These are phyloP conservation scores for Erysimum cheiri DNA, from an alignment of 441 rosid species.

Conservation along the genomic window DNA sequence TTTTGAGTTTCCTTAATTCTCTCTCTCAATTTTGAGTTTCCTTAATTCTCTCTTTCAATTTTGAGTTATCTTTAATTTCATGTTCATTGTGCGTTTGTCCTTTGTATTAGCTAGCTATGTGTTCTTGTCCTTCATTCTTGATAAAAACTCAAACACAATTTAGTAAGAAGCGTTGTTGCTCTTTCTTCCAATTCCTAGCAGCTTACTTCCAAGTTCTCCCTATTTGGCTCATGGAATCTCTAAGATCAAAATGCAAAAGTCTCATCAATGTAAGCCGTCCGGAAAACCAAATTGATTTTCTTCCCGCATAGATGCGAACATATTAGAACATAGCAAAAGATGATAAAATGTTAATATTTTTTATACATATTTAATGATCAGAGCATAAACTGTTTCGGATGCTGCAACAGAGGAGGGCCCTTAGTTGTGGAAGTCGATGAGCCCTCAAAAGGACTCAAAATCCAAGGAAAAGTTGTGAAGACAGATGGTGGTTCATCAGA, in stretches of 20 bases:
- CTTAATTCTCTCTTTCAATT: not conserved
- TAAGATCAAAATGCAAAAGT: constrained; percentile 34
- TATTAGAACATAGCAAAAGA: constrained; percentile 8
- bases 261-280: constrained; percentile 28
- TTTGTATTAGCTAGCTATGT: constrained; percentile 23
- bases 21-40: not conserved
- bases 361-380: constrained; percentile 16
- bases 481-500: constrained; percentile 53
- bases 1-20: constrained; percentile 1
- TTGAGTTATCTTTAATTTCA: not conserved
- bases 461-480: constrained; percentile 59
- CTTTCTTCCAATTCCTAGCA: constrained; percentile 34
- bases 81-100: constrained; percentile 16
- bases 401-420: constrained; percentile 7
- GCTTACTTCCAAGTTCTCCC: constrained; percentile 38
- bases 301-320: constrained; percentile 8
- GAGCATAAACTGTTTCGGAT: constrained; percentile 37
- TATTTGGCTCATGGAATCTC: constrained; percentile 38
- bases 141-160: constrained; percentile 27
- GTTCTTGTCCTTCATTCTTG: constrained; percentile 31
- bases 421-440: constrained; percentile 50
- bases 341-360: not conserved
- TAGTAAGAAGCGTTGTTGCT: constrained; percentile 31
- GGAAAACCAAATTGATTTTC: not conserved
- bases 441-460: constrained; percentile 63